Percentiles rank a stretch among this genome's conserved stretches.
These are phyloP conservation scores for Setaria viridis DNA, from an alignment of 202 grass and related monocot species.

Conservation along the genomic window DNA sequence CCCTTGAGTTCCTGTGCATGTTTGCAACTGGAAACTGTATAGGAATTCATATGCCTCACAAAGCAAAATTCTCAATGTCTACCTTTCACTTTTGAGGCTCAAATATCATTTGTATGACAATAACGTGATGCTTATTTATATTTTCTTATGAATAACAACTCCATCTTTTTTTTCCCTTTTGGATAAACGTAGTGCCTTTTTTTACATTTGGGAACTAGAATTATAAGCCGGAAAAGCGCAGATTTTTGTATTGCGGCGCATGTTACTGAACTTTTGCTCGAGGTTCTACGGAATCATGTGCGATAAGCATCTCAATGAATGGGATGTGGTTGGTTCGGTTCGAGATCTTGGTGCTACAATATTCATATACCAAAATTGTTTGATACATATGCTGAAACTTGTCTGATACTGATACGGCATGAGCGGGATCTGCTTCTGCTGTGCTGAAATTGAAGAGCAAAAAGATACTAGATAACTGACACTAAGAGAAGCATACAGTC, in stretches of 20 bases:
- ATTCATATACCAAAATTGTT: constrained; percentile 39
- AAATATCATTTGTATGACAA: constrained; percentile 17
- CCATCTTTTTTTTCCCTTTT: background rate
- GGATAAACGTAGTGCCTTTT: background rate
- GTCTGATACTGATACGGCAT: constrained; percentile 27
- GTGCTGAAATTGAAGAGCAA: constrained; percentile 27
- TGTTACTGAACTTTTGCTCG: constrained; percentile 30
- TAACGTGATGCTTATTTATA: background rate
- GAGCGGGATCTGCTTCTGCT: background rate
- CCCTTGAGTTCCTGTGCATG: background rate
- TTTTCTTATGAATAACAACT: background rate
- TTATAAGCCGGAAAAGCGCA: background rate
- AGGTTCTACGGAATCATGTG: constrained; percentile 48
- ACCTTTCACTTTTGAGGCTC: background rate
- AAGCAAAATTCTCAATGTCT: background rate
- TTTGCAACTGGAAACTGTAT: background rate
- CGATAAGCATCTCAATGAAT: constrained; percentile 46
- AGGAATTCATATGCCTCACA: background rate
- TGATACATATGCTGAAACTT: constrained; percentile 44
- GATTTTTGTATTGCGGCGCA: constrained; percentile 46
- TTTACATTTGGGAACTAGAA: background rate
- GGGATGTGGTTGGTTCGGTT: constrained; percentile 45
- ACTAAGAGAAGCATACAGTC: constrained; percentile 2
- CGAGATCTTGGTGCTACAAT: constrained; percentile 47
- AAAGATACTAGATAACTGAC: constrained; percentile 16